Evolutionary conservation across 139 green algal species (phyloP).

Genomic region (Chlamydomonas applanata): DNA sequence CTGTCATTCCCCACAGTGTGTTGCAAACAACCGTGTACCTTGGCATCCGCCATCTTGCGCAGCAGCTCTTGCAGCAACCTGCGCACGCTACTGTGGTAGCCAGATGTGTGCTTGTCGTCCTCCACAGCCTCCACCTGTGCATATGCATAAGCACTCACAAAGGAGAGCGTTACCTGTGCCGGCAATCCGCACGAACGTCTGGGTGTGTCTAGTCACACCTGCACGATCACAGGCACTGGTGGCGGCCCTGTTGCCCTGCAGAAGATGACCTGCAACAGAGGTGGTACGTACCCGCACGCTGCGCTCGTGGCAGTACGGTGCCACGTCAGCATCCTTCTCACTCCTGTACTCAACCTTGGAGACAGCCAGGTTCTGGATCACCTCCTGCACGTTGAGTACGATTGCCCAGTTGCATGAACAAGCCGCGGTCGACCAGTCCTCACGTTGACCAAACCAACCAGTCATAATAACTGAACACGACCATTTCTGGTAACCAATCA

Average conservation of each 20-base stretch:
- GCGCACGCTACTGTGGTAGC: too few relatives aligned
- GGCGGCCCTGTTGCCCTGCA: too few relatives aligned
- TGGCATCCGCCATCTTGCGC: too few relatives aligned
- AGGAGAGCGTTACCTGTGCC: not conserved
- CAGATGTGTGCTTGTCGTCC: too few relatives aligned
- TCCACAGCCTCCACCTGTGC: too few relatives aligned
- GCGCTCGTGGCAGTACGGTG: conserved; percentile 54
- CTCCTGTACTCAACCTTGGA: conserved; percentile 67
- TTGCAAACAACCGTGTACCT: too few relatives aligned
- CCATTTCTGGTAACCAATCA: too few relatives aligned
- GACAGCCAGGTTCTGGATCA: conserved; percentile 80
- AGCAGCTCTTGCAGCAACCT: too few relatives aligned
- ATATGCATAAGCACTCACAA: not conserved
- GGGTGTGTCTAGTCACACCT: too few relatives aligned
- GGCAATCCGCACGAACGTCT: too few relatives aligned
- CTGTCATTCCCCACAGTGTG: too few relatives aligned
- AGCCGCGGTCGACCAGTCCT: not conserved
- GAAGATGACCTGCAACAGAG: conserved; percentile 27
- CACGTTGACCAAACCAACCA: not conserved
- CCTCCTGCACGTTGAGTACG: conserved; percentile 68
- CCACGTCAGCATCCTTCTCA: conserved; percentile 81
- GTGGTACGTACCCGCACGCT: conserved; percentile 23
- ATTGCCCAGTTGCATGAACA: not conserved
- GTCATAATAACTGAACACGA: not conserved
- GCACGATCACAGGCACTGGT: too few relatives aligned